Evolutionary conservation across 352 stramenopile species (phyloP).

Genomic region (Lagenidium giganteum): DNA sequence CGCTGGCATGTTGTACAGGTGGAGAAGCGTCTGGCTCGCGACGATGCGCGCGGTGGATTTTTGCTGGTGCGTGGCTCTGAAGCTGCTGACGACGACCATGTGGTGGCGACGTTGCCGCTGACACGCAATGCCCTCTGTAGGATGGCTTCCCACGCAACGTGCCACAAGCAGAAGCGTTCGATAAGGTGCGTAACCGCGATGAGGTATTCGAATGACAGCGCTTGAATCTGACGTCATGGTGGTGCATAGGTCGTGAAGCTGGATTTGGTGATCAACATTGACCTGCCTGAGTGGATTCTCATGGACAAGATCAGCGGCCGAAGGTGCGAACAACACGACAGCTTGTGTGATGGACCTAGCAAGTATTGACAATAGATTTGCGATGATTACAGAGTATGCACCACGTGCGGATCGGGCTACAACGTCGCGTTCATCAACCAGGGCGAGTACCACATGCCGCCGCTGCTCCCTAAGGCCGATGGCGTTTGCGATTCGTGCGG

Average conservation of each 20-base stretch:
- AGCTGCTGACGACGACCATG: background rate
- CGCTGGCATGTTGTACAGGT: constrained; percentile 22
- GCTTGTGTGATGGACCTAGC: too few species aligned
- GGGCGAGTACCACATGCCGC: constrained; percentile 80
- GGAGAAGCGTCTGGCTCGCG: constrained; percentile 44
- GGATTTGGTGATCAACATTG: constrained; percentile 79
- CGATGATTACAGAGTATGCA: constrained; percentile 45
- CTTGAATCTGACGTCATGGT: background rate
- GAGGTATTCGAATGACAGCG: too few species aligned
- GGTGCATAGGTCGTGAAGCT: constrained; percentile 47
- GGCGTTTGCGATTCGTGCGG: constrained; percentile 70
- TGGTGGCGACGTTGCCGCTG: background rate
- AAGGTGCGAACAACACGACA: constrained; percentile 26
- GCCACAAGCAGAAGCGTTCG: constrained; percentile 67
- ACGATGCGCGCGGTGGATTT: constrained; percentile 63
- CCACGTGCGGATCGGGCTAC: constrained; percentile 64
- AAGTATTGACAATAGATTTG: background rate
- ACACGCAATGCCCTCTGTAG: too few species aligned
- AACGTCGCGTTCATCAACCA: constrained; percentile 79
- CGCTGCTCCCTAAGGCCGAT: constrained; percentile 66
- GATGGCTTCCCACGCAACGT: constrained; percentile 84
- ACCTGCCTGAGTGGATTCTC: constrained; percentile 75
- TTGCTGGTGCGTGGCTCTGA: constrained; percentile 37
- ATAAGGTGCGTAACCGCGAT: too few species aligned
- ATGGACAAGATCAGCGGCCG: constrained; percentile 79